Evolutionary conservation across 164 flowering plant species (phyloP), one percentile per base, ranked within the genome.

Genomic region (Santalum album): DNA sequence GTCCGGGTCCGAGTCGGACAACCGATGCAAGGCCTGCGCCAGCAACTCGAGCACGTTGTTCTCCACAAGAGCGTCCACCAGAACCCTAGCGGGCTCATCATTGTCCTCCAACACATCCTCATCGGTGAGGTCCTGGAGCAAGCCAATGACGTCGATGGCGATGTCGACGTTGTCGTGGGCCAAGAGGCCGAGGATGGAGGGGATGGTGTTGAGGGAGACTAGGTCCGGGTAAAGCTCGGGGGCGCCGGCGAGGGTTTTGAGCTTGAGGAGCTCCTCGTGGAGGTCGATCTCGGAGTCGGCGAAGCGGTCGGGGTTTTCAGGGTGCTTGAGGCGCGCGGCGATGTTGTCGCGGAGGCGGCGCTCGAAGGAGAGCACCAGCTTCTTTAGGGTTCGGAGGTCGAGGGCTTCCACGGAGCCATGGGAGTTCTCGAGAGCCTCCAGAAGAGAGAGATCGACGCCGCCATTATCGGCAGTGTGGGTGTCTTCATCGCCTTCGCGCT

Each of bases 221-320:
- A 94, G 73, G 18, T 87, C 96, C 2, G 97, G 97, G 63, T 94
- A 94, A 16, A 94, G 81, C 22, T 94, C 96, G 24, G 97, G 96
- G 0, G 71, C 95, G 2, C 84, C 95, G 36, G 99, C 86, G 39
- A 94, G 90, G 57, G 86, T 49, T 35, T 78, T 79, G 66, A 94
- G 95, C 80, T 81, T 80, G 56, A 82, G 77, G 63, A 94, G 69
- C 70, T 94, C 99, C 0, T 94, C 96, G 65, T 89, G 97, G 58
- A 94, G 97, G 62, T 80, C 96, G 38, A 94, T 29, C 55, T 94
- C 99, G 40, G 97, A 85, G 40, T 90, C 99, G 21, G 96, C 88
- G 63, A 94, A 94, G 51, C 73, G 75, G 7, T 87, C 90, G 1
- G 97, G 97, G 18, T 83, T 77, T 66, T 94, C 85, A 9, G 95